These are phyloP conservation scores for Neofusicoccum sp. DNA, from an alignment of 2,329 filamentous ascomycete genomes.

Conservation along the genomic window DNA sequence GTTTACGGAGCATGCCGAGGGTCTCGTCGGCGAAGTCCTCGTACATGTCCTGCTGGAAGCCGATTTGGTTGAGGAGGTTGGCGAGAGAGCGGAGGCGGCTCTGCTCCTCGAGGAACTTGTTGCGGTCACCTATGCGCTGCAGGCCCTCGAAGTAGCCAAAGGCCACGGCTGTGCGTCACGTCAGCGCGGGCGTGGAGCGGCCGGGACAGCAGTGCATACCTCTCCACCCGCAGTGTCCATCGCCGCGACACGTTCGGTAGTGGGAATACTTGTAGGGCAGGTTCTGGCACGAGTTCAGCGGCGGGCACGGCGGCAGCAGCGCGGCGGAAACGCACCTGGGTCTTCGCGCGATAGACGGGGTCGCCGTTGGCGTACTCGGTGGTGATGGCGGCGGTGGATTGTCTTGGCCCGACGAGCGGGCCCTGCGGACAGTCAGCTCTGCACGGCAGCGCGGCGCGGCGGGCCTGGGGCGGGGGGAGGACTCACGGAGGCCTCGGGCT, in stretches of 20 bases:
- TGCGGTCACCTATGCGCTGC: conserved; percentile 65
- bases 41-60: conserved; percentile 69
- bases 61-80: conserved; percentile 68
- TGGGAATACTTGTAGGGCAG: conserved; percentile 83
- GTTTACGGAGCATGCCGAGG: conserved; percentile 65
- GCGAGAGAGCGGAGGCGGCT: conserved; percentile 72
- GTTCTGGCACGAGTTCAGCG: conserved; percentile 54
- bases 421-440: conserved; percentile 59
- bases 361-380: conserved; percentile 89
- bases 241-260: conserved; percentile 84
- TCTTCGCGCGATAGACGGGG: conserved; percentile 82
- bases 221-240: conserved; percentile 97
- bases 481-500: conserved; percentile 60
- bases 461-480: conserved; percentile 15
- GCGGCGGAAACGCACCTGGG: conserved; percentile 63
- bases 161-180: conserved; percentile 68
- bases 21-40: conserved; percentile 85
- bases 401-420: conserved; percentile 77
- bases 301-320: neutral
- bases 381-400: conserved; percentile 75
- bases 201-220: conserved; percentile 62
- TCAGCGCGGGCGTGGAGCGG: conserved; percentile 31
- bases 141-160: conserved; percentile 93
- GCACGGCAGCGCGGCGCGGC: neutral
- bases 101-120: conserved; percentile 69